These are phyloP conservation scores for Suillus cothurnatus DNA, from an alignment of 768 basidiomycete species.

Conservation along the genomic window DNA sequence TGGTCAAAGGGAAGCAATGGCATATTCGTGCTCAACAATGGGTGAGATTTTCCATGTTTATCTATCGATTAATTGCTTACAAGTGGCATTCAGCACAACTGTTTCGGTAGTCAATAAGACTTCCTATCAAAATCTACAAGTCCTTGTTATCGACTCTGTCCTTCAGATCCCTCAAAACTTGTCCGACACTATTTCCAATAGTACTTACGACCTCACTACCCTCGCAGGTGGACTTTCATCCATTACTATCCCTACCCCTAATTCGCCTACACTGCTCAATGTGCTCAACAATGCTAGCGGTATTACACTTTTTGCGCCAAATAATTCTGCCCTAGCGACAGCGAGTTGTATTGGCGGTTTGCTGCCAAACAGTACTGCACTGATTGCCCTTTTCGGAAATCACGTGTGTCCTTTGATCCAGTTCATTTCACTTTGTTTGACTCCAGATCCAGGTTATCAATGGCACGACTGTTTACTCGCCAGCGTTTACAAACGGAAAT, in stretches of 20 bases:
- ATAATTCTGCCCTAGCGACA: constrained; percentile 47
- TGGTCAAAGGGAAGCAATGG: constrained; percentile 43
- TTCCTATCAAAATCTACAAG: constrained; percentile 40
- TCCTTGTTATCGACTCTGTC: constrained; percentile 53
- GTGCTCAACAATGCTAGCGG: constrained; percentile 44
- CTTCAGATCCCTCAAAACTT: constrained; percentile 55
- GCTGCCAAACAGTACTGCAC: constrained; percentile 46
- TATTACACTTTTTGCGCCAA: constrained; percentile 70
- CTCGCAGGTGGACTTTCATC: constrained; percentile 34
- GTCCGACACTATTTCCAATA: constrained; percentile 38
- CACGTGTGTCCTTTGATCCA: constrained; percentile 46
- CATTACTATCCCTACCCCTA: constrained; percentile 18
- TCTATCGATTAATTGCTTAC: constrained; percentile 5
- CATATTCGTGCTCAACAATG: constrained; percentile 51
- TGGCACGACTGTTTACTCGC: constrained; percentile 67
- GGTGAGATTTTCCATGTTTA: constrained; percentile 32
- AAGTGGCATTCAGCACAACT: constrained; percentile 22
- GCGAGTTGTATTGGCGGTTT: constrained; percentile 38
- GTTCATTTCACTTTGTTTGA: constrained; percentile 1
- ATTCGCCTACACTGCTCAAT: constrained; percentile 29
- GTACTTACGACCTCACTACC: constrained; percentile 42
- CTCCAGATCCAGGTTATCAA: constrained; percentile 53
- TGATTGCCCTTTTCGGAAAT: constrained; percentile 52
- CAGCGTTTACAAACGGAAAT: constrained; percentile 37
- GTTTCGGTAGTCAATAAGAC: constrained; percentile 42